Base-by-base conservation (phyloP, 768 basidiomycete genomes). In the Tricholoma bakamatsutake region DNA sequence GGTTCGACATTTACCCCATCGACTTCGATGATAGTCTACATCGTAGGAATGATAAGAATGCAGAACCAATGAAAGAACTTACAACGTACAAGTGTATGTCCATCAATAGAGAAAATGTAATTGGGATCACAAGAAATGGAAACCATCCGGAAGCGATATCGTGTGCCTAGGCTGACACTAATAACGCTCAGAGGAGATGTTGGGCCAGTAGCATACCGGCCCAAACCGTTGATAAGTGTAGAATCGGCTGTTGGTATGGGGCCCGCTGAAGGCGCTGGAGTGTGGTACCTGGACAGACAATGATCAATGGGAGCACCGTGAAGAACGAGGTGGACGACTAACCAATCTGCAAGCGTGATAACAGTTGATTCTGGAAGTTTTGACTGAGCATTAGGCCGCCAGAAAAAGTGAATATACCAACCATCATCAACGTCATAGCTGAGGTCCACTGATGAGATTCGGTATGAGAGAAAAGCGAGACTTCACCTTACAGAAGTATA, bases 131-230 rank as follows among this genome's bases (percentile, higher is more conserved):
- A 84, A 18, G 81, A 77, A 8, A 76, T 72, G 10, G 71, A 69
- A 40, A 84, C 54, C 2, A 85, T 37, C 3, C 83, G 76, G 66
- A 84, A 77, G 15, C 83, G 75, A 57, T 83, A 83, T 4, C 79
- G 70, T 33, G 62, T 64, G 9, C 73, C 71, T 0, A 51, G 55
- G 5, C 62, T 42, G 28, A 84, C 79, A 35, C 69, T 68, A 56
- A 83, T 64, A 2, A 81, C 71, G 0, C 80, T 59, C 24, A 82
- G 67, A 1, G 69, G 60, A 1, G 66, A 61, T 1, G 50, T 31
- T 5, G 21, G 21, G 3, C 79, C 79, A 4, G 69, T 73, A 3
- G 58, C 4, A 60, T 71, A 77, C 40, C 80, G 75, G 18, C 81
- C 80, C 12, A 59, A 61, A 0, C 80, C 80, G 35, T 83, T 83